These are phyloP conservation scores for Mycena olivaceomarginata DNA, from an alignment of 768 basidiomycete genomes.

Conservation along the genomic window DNA sequence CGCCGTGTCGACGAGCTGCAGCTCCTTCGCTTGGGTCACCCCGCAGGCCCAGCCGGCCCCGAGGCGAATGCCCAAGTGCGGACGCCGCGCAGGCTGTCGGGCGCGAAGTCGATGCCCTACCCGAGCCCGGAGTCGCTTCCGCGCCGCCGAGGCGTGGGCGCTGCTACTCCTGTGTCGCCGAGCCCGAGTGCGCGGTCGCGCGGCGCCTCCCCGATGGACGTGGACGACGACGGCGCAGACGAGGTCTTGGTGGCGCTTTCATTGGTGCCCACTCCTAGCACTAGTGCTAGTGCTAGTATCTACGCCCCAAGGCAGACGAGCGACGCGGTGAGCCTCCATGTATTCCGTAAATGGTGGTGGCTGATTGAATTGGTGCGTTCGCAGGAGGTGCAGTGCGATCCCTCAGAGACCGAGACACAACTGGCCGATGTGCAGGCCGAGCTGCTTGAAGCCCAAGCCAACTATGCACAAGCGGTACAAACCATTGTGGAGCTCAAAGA, in stretches of 20 bases:
- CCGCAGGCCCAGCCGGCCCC: background rate
- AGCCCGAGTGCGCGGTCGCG: background rate
- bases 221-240: background rate
- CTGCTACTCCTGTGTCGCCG: background rate
- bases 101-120: background rate
- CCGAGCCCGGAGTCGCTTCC: conserved; percentile 6
- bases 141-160: background rate
- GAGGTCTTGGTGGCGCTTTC: background rate
- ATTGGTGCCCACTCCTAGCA: no score
- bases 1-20: background rate
- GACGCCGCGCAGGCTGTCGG: no score
- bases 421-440: background rate
- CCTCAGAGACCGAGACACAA: background rate
- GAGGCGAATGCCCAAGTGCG: no score
- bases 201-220: background rate
- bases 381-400: background rate
- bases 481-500: no score
- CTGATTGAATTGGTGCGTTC: no score
- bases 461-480: no score
- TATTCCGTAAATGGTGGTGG: no score
- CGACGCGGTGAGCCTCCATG: background rate
- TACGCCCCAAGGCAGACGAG: background rate
- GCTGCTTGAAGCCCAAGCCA: background rate
- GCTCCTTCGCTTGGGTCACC: no score
- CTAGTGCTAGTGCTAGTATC: no score